These are phyloP conservation scores for Striga hermonthica DNA, from an alignment of 305 asterid species.

Conservation along the genomic window DNA sequence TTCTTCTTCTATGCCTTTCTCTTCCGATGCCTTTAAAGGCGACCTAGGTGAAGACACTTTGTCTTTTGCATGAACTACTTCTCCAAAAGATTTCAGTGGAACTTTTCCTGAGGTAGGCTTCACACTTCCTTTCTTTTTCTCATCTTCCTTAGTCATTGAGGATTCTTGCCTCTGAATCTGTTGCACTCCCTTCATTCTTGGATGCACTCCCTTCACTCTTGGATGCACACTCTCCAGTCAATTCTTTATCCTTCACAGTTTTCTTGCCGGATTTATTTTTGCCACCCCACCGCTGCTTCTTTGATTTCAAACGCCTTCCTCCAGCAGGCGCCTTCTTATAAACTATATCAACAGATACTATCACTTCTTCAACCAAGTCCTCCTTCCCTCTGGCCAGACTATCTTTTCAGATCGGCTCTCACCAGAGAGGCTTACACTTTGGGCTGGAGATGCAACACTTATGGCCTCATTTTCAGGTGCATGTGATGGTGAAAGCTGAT, in stretches of 20 bases:
- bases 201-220: slow-evolving; percentile 41
- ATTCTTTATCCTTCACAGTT: slow-evolving; percentile 37
- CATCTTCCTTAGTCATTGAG: slow-evolving; percentile 42
- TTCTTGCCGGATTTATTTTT: slow-evolving; percentile 40
- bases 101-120: slow-evolving; percentile 49
- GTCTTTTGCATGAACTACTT: slow-evolving; percentile 50
- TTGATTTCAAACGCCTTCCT: slow-evolving; percentile 46
- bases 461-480: slow-evolving; percentile 49
- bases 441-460: slow-evolving; percentile 47
- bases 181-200: slow-evolving; percentile 41
- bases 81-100: slow-evolving; percentile 40
- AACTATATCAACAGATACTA: slow-evolving; percentile 36
- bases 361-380: slow-evolving; percentile 39
- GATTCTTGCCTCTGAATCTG: slow-evolving; percentile 55
- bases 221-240: slow-evolving; percentile 40
- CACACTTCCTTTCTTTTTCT: slow-evolving; percentile 50
- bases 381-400: slow-evolving; percentile 42
- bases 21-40: slow-evolving; percentile 49
- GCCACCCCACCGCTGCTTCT: slow-evolving; percentile 36
- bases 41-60: slow-evolving; percentile 45
- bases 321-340: slow-evolving; percentile 54
- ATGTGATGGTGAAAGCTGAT: slow-evolving; percentile 44
- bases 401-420: slow-evolving; percentile 38
- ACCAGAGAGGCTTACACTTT: slow-evolving; percentile 45
- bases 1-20: slow-evolving; percentile 50